A percentile compares a stretch with the other conserved stretches of the same genome.
Evolutionary conservation across 2,329 filamentous ascomycete genomes (phyloP).

Genomic region (Nigrograna mackinnonii): DNA sequence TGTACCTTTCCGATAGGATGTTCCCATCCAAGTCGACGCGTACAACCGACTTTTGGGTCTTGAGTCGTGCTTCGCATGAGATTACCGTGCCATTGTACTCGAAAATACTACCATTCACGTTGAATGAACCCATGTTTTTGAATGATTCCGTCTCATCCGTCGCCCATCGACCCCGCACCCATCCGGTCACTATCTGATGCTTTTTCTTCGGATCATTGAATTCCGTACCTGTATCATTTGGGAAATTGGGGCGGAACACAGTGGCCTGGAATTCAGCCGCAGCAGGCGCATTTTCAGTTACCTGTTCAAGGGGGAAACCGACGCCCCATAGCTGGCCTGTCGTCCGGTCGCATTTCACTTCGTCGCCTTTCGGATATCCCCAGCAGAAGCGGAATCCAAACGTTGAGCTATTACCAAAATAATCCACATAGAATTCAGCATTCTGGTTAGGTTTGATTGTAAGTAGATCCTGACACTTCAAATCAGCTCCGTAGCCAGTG

Average conservation of each 20-base stretch:
- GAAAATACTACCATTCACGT: background rate
- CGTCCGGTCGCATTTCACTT: background rate
- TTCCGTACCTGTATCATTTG: too few relatives aligned
- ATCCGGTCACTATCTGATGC: background rate
- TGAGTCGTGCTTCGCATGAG: background rate
- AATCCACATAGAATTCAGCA: background rate
- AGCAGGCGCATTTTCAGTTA: too few relatives aligned
- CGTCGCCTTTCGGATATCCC: background rate
- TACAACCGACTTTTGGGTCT: background rate
- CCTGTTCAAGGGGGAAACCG: too few relatives aligned
- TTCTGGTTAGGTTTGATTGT: background rate
- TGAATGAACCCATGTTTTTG: background rate
- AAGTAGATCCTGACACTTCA: background rate
- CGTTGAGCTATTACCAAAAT: background rate
- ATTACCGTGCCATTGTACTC: background rate
- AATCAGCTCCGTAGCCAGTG: background rate
- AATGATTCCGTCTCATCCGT: background rate
- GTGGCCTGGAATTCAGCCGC: too few relatives aligned
- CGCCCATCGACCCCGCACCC: background rate
- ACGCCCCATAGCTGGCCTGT: too few relatives aligned
- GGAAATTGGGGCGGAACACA: background rate
- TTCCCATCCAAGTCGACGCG: background rate
- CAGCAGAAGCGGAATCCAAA: background rate
- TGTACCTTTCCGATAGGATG: background rate
- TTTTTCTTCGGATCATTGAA: background rate